Conservation (phyloP, 164 flowering plant species). For the Liriodendron chinense region DNA sequence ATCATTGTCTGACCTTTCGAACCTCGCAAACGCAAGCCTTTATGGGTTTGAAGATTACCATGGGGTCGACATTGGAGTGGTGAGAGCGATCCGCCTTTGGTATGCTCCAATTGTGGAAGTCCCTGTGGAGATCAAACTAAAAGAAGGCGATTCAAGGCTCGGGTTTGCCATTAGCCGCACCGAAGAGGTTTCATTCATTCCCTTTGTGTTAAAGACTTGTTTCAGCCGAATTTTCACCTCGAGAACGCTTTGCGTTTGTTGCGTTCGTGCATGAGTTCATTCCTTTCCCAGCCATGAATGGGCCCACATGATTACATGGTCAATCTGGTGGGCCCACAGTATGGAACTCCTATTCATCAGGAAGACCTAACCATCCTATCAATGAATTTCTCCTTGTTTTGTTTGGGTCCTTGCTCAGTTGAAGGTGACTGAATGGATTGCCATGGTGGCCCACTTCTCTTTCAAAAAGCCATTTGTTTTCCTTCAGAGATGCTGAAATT, state of each 20-base stretch:
- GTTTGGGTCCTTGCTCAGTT: too few species aligned
- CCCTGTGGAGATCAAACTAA: conserved; percentile 58
- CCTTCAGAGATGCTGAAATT: too few species aligned
- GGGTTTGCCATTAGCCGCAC: conserved; percentile 94
- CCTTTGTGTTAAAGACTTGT: not conserved
- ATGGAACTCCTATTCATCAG: too few species aligned
- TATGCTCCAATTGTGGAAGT: conserved; percentile 72
- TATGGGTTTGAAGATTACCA: conserved; percentile 99
- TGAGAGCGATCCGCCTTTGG: conserved; percentile 94
- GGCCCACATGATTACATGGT: not conserved
- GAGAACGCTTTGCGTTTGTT: too few species aligned
- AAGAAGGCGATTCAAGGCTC: conserved; percentile 70
- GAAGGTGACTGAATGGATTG: too few species aligned
- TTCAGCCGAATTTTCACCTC: too few species aligned
- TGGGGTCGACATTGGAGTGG: conserved; percentile 94
- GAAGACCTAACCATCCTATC: too few species aligned
- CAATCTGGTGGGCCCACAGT: too few species aligned
- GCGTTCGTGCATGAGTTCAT: not conserved
- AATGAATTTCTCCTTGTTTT: too few species aligned
- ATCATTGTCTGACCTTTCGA: conserved; percentile 74
- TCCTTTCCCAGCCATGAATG: not conserved
- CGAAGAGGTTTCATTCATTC: conserved; percentile 62
- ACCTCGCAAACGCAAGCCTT: conserved; percentile 70
- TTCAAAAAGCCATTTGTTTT: too few species aligned
- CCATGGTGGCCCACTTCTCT: too few species aligned